These are phyloP conservation scores for Bauhinia variegata DNA, from an alignment of 306 rosid genomes.

Conservation along the genomic window DNA sequence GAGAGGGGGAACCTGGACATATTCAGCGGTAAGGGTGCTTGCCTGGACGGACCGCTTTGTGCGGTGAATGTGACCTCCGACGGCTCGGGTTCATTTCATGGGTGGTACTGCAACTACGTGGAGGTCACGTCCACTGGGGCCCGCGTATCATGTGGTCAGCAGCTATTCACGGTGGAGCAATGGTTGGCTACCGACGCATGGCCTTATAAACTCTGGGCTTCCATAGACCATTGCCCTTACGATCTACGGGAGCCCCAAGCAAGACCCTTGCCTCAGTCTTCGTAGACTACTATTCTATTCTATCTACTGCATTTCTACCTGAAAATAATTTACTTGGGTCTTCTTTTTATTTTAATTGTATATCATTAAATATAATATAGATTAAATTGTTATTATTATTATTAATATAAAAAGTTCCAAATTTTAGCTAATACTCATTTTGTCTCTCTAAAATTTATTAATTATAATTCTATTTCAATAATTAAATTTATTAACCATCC, in stretches of 20 bases:
- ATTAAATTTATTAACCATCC: too few species aligned
- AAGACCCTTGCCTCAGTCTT: not conserved
- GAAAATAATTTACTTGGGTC: too few species aligned
- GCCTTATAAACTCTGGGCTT: conserved; percentile 52
- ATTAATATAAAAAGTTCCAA: too few species aligned
- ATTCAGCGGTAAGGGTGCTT: conserved; percentile 58
- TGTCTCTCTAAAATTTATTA: too few species aligned
- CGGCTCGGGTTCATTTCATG: conserved; percentile 55
- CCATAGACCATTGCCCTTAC: conserved; percentile 39
- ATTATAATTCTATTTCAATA: too few species aligned
- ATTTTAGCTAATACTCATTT: too few species aligned
- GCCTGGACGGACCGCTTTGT: conserved; percentile 50
- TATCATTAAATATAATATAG: too few species aligned
- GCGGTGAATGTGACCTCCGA: conserved; percentile 56
- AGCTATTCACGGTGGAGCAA: conserved; percentile 56
- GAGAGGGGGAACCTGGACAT: conserved; percentile 72
- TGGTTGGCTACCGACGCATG: conserved; percentile 58
- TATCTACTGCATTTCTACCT: too few species aligned
- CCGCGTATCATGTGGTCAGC: conserved; percentile 44
- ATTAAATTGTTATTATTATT: too few species aligned
- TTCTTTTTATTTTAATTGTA: too few species aligned
- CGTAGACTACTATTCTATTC: too few species aligned
- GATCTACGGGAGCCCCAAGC: not conserved
- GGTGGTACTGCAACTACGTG: conserved; percentile 65
- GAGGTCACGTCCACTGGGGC: conserved; percentile 56